Base-by-base conservation (phyloP, 495 filamentous ascomycete species). In the Annulohypoxylon stygium region DNA sequence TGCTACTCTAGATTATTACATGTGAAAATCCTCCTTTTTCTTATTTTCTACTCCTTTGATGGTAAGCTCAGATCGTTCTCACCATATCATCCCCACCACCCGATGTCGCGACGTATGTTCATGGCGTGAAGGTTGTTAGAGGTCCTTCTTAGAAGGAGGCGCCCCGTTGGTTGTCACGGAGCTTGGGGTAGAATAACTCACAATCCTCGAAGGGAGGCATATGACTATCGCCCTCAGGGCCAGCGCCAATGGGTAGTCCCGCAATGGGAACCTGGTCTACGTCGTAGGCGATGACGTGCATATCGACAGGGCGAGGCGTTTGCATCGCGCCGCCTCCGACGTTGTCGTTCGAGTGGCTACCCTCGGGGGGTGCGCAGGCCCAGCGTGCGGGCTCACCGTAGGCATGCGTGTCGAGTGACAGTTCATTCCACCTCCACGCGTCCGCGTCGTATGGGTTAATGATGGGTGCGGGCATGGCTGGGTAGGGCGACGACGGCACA, bases 161-260 rank as follows among this genome's bases (percentile, higher is more conserved):
- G 0, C 39, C 47, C 12, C 69, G 70, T 7, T 41, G 60, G 33
- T 23, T 30, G 1, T 10, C 18, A 0, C 65, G 41, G 0, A 53
- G 25, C 30, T 30, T 5, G 12, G 63, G 69, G 37, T 65, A 69
- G n/a, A 70, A 54, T 0, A 77, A 67, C 26, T 70, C 66, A 41
- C 78, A 80, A 1, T 59, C 7, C 50, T 73, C 71, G 39, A 77
- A 80, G 3, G 65, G 55, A 1, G 67, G 66, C 39, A 71, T 65
- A 54, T 80, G 78, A 0, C 73, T 65, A 12, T 73, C 69, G 1
- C 74, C 77, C 48, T 85, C 83, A 9, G 83, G 81, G 0, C 83
- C 83, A 10, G 82, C 82, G 18, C 83, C 83, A 2, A 84, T 70
- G 14, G 83, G 83, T 0, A 84, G 67, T 1, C 81, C 83, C n/a